These are phyloP conservation scores for Barbatosphaeria neglecta DNA, from an alignment of 495 filamentous ascomycete genomes.

Conservation along the genomic window DNA sequence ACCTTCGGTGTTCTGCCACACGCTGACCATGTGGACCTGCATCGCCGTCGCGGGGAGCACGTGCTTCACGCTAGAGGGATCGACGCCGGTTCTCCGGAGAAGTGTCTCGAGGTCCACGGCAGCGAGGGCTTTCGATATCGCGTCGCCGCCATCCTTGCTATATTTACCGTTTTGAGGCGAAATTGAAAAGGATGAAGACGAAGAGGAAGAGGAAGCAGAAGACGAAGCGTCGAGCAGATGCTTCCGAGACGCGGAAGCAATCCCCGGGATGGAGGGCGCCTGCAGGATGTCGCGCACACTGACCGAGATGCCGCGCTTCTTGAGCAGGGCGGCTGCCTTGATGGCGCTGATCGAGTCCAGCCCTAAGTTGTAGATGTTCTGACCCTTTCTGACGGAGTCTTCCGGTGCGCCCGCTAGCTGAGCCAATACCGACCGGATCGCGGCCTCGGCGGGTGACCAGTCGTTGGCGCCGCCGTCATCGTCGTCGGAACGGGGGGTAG, in stretches of 20 bases:
- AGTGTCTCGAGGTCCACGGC: slow-evolving; percentile 18
- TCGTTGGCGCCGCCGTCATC: too few relatives aligned
- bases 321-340: slow-evolving; percentile 53
- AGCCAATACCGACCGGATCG: slow-evolving; percentile 51
- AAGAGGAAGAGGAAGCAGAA: neutral
- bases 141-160: neutral
- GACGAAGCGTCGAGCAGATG: too few relatives aligned
- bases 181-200: too few relatives aligned
- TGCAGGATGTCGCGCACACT: slow-evolving; percentile 55
- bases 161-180: neutral
- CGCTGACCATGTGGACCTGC: slow-evolving; percentile 58
- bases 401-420: slow-evolving; percentile 49
- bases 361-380: slow-evolving; percentile 74
- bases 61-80: slow-evolving; percentile 33
- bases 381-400: slow-evolving; percentile 46
- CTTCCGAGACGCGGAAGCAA: slow-evolving; percentile 16
- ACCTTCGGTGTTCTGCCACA: slow-evolving; percentile 53
- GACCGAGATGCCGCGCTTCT: slow-evolving; percentile 44
- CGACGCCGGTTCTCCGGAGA: slow-evolving; percentile 16
- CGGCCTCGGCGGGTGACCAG: slow-evolving; percentile 35
- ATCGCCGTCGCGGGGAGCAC: slow-evolving; percentile 55
- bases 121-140: slow-evolving; percentile 10
- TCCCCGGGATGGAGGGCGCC: slow-evolving; percentile 48
- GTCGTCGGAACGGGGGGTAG: too few relatives aligned
- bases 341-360: slow-evolving; percentile 87